Evolutionary conservation across 192 early-diverging fungal species (phyloP).

Genomic region (Spizellomyces punctatus): DNA sequence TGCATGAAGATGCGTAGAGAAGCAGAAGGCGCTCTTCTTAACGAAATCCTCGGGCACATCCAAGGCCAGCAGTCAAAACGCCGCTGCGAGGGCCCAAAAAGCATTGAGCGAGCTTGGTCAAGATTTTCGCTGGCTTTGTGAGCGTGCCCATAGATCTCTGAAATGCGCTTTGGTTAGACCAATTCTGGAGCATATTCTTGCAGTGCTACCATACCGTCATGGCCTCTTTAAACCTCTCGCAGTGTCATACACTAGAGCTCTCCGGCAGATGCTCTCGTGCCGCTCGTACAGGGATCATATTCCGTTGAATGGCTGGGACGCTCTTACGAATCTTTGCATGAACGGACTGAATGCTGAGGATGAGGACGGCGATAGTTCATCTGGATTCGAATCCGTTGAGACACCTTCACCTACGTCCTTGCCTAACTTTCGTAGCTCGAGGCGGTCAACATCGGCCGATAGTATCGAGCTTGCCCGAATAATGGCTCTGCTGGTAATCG

Average conservation of each 20-base stretch:
- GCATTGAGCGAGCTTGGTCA: constrained; percentile 3
- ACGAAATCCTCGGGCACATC: background rate
- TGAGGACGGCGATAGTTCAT: too few relatives aligned
- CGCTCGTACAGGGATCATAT: constrained; percentile 22
- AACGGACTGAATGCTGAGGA: background rate
- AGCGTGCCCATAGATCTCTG: background rate
- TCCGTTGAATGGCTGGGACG: constrained; percentile 9
- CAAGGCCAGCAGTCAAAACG: background rate
- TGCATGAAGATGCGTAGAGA: constrained; percentile 15
- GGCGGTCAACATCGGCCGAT: constrained; percentile 7
- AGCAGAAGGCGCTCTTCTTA: constrained; percentile 15
- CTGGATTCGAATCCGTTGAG: too few relatives aligned
- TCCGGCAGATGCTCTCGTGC: constrained; percentile 12
- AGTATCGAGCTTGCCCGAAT: constrained; percentile 13
- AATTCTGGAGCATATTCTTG: constrained; percentile 25
- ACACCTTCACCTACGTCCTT: too few relatives aligned
- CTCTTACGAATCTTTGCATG: constrained; percentile 16
- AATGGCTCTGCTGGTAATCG: constrained; percentile 16
- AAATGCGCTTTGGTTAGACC: background rate
- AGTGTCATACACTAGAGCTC: constrained; percentile 3
- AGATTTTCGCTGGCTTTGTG: constrained; percentile 22
- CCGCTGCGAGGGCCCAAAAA: background rate
- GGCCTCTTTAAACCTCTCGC: constrained; percentile 31
- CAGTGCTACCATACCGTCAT: constrained; percentile 17
- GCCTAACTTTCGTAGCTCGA: background rate